phyloP scores from a whole-genome alignment of 2,329 filamentous ascomycete genomes.

The Dactylellina drechsleri region DNA sequence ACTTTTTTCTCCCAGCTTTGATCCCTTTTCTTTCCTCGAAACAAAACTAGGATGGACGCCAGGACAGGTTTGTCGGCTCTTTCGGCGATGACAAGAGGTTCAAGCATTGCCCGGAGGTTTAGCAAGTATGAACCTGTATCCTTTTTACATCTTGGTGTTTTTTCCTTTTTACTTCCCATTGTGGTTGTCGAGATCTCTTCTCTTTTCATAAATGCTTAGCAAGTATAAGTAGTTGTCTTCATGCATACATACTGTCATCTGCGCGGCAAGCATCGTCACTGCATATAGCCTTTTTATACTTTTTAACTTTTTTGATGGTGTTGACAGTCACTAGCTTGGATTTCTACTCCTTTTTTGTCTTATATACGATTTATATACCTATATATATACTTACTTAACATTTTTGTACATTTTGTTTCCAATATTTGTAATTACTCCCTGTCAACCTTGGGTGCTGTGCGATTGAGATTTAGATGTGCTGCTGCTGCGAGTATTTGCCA shows the following conservation, averaged over 20 bases:
- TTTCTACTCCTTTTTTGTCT: constrained; percentile 9
- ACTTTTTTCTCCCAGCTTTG: no score
- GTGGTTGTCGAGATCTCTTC: background rate
- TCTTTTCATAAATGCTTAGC: constrained; percentile 3
- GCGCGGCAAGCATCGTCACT: constrained; percentile 7
- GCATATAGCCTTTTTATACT: constrained; percentile 12
- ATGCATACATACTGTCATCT: background rate
- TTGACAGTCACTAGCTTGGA: constrained; percentile 37
- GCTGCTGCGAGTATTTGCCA: no score
- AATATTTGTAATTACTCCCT: constrained; percentile 43
- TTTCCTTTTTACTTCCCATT: constrained; percentile 30
- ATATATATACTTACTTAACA: background rate
- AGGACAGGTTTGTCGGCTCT: constrained; percentile 54
- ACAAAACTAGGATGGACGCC: constrained; percentile 48
- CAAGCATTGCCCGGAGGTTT: constrained; percentile 54
- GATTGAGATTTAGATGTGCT: no score
- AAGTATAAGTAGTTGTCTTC: background rate
- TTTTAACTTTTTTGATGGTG: constrained; percentile 16
- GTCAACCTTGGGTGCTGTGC: constrained; percentile 6
- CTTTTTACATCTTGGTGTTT: constrained; percentile 48
- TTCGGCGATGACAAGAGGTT: constrained; percentile 55
- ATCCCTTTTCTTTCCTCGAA: constrained; percentile 12
- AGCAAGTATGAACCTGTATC: constrained; percentile 46
- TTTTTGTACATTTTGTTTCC: constrained; percentile 42
- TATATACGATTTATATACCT: constrained; percentile 28